Percentiles rank a stretch among this genome's conserved stretches.
Evolutionary conservation across 108 stramenopile species (phyloP).

Genomic region (Cyclotella choctawhatcheeana): DNA sequence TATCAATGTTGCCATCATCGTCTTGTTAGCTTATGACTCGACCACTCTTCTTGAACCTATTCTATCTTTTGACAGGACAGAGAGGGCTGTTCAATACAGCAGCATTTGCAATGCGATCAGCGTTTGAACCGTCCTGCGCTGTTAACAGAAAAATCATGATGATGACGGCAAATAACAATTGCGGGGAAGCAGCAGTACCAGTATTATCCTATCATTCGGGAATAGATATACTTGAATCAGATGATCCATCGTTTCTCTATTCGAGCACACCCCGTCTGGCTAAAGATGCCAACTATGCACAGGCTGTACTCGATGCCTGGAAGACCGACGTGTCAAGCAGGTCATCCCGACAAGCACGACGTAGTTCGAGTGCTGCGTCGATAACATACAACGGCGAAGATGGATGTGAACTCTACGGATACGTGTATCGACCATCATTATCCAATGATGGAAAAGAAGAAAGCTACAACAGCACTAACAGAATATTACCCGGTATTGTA

Average conservation of each 20-base stretch:
- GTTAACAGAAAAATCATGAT: too few relatives aligned
- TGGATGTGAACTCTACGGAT: constrained; percentile 51
- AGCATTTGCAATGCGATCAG: too few relatives aligned
- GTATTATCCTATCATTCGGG: too few relatives aligned
- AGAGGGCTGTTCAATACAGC: too few relatives aligned
- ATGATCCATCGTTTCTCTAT: constrained; percentile 2
- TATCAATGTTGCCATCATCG: too few relatives aligned
- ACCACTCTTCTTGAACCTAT: too few relatives aligned
- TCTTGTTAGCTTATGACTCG: too few relatives aligned
- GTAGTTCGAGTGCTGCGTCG: constrained; percentile 10
- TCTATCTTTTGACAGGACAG: too few relatives aligned
- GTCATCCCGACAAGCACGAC: not conserved
- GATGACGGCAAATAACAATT: too few relatives aligned
- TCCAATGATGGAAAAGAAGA: not conserved
- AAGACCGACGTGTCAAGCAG: constrained; percentile 23
- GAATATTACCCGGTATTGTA: constrained; percentile 54
- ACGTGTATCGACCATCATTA: constrained; percentile 42
- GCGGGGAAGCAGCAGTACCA: too few relatives aligned
- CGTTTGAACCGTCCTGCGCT: too few relatives aligned
- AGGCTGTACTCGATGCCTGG: constrained; percentile 54
- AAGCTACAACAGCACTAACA: too few relatives aligned
- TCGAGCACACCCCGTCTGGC: constrained; percentile 33
- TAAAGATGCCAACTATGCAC: constrained; percentile 47
- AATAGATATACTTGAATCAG: not conserved
- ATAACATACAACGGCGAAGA: constrained; percentile 23